These are phyloP conservation scores for Maudiozyma turicensis DNA, from an alignment of 805 yeast genomes.

Conservation along the genomic window DNA sequence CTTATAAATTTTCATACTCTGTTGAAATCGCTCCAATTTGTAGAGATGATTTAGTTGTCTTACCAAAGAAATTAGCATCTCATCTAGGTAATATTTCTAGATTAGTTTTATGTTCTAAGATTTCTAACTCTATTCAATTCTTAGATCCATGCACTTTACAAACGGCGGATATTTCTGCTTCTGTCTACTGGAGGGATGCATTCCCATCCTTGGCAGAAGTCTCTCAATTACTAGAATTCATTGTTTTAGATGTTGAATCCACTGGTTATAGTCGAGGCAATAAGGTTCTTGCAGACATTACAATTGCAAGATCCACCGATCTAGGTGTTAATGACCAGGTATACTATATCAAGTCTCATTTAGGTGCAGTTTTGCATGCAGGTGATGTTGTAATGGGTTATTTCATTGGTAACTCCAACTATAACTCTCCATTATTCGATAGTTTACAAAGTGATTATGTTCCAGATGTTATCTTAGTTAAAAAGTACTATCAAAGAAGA, in stretches of 20 bases:
- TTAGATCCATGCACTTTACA: conserved; percentile 78
- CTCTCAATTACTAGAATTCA: conserved; percentile 70
- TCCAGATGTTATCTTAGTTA: conserved; percentile 81
- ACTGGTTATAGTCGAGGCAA: conserved; percentile 72
- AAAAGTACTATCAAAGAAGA: conserved; percentile 80
- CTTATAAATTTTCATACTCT: conserved; percentile 84
- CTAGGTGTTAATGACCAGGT: conserved; percentile 78
- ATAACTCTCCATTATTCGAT: conserved; percentile 82
- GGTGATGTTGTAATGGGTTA: conserved; percentile 95
- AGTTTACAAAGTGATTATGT: conserved; percentile 47
- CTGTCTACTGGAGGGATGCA: conserved; percentile 72
- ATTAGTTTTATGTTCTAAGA: conserved; percentile 73
- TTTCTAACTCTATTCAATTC: conserved; percentile 77
- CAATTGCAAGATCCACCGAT: conserved; percentile 83
- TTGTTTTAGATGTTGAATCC: conserved; percentile 90
- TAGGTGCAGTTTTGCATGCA: conserved; percentile 91
- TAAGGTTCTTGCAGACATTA: conserved; percentile 77
- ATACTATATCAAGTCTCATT: conserved; percentile 78
- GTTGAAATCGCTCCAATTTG: conserved; percentile 94
- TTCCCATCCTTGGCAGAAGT: conserved; percentile 70
- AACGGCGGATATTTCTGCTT: conserved; percentile 61
- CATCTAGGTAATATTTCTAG: conserved; percentile 75
- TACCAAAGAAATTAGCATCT: conserved; percentile 80
- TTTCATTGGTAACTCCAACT: conserved; percentile 73
- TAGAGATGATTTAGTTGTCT: conserved; percentile 88